Base-by-base conservation (phyloP, 2,329 filamentous ascomycete species). In the Cladophialophora bantiana region DNA sequence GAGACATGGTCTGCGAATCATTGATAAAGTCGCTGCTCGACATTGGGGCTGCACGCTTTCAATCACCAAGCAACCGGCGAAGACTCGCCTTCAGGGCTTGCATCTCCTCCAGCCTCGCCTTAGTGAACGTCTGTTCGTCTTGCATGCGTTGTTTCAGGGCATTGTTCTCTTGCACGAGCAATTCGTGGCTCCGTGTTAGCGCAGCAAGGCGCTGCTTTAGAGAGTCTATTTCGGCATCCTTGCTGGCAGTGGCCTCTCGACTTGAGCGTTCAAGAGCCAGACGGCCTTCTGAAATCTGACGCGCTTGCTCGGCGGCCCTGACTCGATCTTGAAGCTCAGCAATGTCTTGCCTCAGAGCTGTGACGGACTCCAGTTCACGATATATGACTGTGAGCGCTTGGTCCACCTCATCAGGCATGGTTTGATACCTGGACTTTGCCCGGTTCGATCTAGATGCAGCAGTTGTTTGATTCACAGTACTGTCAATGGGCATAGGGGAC, bases 391-490 rank as follows among this genome's bases (percentile, higher is more conserved):
- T 55, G 18, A 62, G 58, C 3, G 58, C 58, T 38, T 60, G 58
- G 31, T 60, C 58, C 15, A 60, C 58, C 35, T 60, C 42, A 20
- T 60, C 58, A n/a, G 58, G 42, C 58, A 60, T 52, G 6, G 58
- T 60, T 45, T 60, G 58, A 36, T 60, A 60, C 13, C 58, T 60
- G 26, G 58, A 60, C 35, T 60, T 59, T n/a, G 58, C 15, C 20
- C 38, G n/a, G 34, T 34, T 45, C 34, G 31, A 15, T 32, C 58
- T n/a, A 15, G 58, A 32, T n/a, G 42, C 42, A 7, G 40, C 58
- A 50, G 26, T 32, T 12, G 42, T 13, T 12, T 18, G n/a, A 20
- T 34, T 38, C 2, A 38, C 13, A 40, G 34, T 48, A 18, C 58
- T n/a, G 5, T 42, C 40, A 42, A 13, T 18, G 40, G n/a, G 5